Evolutionary conservation across 2,329 filamentous ascomycete genomes (phyloP).

Genomic region (Leptoxyphium fumago): DNA sequence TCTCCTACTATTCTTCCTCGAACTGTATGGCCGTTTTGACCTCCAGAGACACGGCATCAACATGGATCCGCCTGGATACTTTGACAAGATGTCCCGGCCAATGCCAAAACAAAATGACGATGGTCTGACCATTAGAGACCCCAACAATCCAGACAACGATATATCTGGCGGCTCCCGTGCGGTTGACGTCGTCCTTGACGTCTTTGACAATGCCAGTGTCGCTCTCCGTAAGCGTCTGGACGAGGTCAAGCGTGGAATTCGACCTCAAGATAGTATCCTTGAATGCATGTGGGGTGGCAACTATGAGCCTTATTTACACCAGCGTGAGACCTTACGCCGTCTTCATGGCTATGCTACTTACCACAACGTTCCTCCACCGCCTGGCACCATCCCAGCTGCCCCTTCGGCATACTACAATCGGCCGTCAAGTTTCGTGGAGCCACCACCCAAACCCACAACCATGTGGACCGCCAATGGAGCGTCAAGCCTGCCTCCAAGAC

Average conservation of each 20-base stretch:
- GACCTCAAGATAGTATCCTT: slow-evolving; percentile 44
- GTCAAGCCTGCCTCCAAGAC: too few species aligned
- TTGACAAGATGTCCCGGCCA: slow-evolving; percentile 53
- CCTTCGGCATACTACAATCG: too few species aligned
- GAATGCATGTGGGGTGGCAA: slow-evolving; percentile 60
- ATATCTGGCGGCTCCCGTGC: slow-evolving; percentile 75
- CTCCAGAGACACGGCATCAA: slow-evolving; percentile 55
- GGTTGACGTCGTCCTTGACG: slow-evolving; percentile 49
- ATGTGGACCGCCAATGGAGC: too few species aligned
- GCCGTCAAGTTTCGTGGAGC: too few species aligned
- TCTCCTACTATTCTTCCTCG: slow-evolving; percentile 72
- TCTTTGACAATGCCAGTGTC: slow-evolving; percentile 52
- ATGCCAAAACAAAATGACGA: slow-evolving; percentile 37
- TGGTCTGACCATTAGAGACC: slow-evolving; percentile 79
- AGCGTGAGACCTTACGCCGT: slow-evolving; percentile 45
- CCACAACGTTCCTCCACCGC: background rate
- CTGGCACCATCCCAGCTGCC: background rate
- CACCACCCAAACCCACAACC: too few species aligned
- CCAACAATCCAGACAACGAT: slow-evolving; percentile 72
- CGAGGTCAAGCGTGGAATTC: slow-evolving; percentile 26
- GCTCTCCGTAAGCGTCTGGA: slow-evolving; percentile 28
- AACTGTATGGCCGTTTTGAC: slow-evolving; percentile 81
- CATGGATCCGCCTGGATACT: slow-evolving; percentile 58
- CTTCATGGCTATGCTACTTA: background rate
- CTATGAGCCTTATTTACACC: slow-evolving; percentile 57